phyloP scores from a whole-genome alignment of 108 stramenopile species.

The Pseudonitzschia multiseries region DNA sequence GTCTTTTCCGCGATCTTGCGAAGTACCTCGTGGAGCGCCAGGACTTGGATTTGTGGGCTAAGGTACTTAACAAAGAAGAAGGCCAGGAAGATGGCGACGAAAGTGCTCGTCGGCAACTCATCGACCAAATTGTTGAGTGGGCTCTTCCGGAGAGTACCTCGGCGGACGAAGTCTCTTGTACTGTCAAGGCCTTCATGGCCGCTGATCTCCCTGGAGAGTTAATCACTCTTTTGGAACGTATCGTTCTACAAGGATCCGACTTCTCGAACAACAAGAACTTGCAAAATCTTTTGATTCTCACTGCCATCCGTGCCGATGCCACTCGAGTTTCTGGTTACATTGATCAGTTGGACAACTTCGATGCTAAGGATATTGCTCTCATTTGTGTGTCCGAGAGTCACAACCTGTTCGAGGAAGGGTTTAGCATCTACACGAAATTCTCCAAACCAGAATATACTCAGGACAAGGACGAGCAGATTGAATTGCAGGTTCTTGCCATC shows the following conservation, averaged over 20 bases:
- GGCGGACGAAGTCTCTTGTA: conserved; percentile 98
- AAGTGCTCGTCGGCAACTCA: conserved; percentile 89
- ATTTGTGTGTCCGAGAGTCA: conserved; percentile 98
- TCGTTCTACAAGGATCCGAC: conserved; percentile 98
- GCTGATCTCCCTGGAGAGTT: conserved; percentile 98
- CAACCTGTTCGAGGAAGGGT: conserved; percentile 99
- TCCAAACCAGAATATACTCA: conserved; percentile 87
- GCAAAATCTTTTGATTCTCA: conserved; percentile 99
- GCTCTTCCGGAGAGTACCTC: conserved; percentile 98
- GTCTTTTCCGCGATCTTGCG: conserved; percentile 98
- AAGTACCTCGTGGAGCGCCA: conserved; percentile 98
- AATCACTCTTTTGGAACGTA: conserved; percentile 97
- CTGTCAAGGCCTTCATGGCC: conserved; percentile 99
- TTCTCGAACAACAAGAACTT: conserved; percentile 99
- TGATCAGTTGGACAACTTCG: conserved; percentile 99
- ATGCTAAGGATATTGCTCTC: conserved; percentile 98
- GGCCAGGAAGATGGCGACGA: conserved; percentile 59
- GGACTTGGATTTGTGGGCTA: conserved; percentile 97
- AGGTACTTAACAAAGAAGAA: conserved; percentile 89
- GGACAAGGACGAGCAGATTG: conserved; percentile 91
- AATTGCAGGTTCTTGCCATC: conserved; percentile 95
- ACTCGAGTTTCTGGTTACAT: conserved; percentile 98
- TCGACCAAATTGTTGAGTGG: conserved; percentile 99
- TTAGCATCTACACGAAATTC: conserved; percentile 98
- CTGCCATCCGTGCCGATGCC: conserved; percentile 96